Conservation (phyloP, 2,329 filamentous ascomycete genomes). For the Talaromyces sp. region DNA sequence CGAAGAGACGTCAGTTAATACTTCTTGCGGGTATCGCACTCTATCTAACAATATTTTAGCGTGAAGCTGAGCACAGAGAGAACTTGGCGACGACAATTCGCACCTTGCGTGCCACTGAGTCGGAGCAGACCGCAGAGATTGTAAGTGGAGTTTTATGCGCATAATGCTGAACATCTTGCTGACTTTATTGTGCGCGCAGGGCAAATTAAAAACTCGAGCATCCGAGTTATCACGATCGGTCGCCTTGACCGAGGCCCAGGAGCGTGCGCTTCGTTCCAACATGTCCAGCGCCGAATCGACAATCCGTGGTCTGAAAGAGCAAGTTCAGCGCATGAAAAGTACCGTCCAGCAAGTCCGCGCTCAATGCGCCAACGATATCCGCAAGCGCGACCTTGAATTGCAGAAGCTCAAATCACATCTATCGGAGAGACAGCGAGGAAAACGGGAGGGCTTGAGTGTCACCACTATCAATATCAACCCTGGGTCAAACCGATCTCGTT, state of each 20-base stretch:
- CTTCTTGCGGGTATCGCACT: constrained; percentile 2
- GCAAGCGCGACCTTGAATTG: constrained; percentile 86
- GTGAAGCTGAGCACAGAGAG: constrained; percentile 87
- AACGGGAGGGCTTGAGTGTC: constrained; percentile 54
- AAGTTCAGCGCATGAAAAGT: constrained; percentile 76
- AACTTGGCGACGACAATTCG: constrained; percentile 77
- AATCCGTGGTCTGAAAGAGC: constrained; percentile 78
- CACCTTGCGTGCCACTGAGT: constrained; percentile 71
- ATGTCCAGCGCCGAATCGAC: constrained; percentile 73
- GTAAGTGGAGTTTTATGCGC: constrained; percentile 42
- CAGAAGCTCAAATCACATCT: constrained; percentile 87
- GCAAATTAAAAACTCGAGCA: constrained; percentile 57
- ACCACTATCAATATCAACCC: constrained; percentile 54
- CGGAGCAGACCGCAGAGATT: constrained; percentile 72
- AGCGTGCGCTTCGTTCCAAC: constrained; percentile 69
- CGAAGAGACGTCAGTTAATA: constrained; percentile 73
- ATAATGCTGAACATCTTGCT: neutral
- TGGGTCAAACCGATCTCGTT: constrained; percentile 36
- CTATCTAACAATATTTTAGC: constrained; percentile 52
- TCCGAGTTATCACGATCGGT: constrained; percentile 60
- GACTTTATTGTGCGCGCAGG: constrained; percentile 32
- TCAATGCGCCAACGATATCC: constrained; percentile 86
- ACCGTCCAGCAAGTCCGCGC: constrained; percentile 80
- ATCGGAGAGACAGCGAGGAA: constrained; percentile 65
- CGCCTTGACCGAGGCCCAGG: constrained; percentile 67